Conservation (phyloP, 208 protist species). For the Crithidia mellificae region DNA sequence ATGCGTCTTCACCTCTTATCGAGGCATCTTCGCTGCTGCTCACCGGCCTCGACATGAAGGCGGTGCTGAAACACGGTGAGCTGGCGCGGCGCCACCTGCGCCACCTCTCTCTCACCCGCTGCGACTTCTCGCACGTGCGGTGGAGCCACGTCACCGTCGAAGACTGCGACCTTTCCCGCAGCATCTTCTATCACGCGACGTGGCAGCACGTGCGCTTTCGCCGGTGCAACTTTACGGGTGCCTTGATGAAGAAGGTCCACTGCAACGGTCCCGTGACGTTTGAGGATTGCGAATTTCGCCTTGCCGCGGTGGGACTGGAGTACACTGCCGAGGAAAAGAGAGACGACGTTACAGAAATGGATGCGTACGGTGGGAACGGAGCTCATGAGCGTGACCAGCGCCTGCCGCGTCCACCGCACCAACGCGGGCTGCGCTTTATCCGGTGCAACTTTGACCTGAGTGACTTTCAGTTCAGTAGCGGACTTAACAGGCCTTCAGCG, state of each 20-base stretch:
- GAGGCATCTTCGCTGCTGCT: conserved; percentile 44
- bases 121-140: conserved; percentile 58
- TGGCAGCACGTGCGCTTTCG: conserved; percentile 49
- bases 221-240: conserved; percentile 61
- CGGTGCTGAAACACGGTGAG: conserved; percentile 43
- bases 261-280: conserved; percentile 41
- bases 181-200: conserved; percentile 51
- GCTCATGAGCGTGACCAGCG: neutral
- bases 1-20: conserved; percentile 1
- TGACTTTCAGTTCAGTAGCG: conserved; percentile 57
- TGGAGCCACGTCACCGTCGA: conserved; percentile 42
- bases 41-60: conserved; percentile 66
- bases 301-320: conserved; percentile 49
- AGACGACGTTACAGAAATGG: neutral
- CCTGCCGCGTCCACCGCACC: neutral
- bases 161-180: conserved; percentile 58
- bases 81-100: conserved; percentile 37
- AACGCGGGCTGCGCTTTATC: conserved; percentile 38
- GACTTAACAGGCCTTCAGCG: conserved; percentile 19
- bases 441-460: conserved; percentile 71
- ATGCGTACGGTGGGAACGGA: too few species aligned
- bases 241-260: conserved; percentile 44
- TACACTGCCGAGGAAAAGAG: neutral
- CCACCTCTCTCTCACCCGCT: conserved; percentile 42
- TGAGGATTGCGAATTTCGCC: conserved; percentile 57